phyloP scores from a whole-genome alignment of 2,329 filamentous ascomycete genomes.

The Alternaria brassicae region DNA sequence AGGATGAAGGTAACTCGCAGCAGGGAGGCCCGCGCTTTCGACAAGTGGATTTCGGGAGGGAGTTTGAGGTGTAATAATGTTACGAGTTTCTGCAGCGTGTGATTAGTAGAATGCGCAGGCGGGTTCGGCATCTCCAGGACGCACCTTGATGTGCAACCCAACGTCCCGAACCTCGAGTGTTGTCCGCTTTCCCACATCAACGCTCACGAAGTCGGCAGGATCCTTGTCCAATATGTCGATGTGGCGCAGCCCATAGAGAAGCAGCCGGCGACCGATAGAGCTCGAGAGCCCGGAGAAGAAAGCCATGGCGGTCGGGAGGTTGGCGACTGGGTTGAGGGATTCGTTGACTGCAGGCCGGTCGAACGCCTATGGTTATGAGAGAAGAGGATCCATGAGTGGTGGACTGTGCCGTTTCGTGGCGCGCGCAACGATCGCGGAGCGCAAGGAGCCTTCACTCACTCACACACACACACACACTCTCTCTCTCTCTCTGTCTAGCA shows the following conservation, averaged over 20 bases:
- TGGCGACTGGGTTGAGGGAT: slow-evolving; percentile 16
- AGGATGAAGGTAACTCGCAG: slow-evolving; percentile 85
- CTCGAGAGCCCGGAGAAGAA: slow-evolving; percentile 70
- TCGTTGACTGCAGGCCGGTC: slow-evolving; percentile 29
- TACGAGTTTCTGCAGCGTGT: slow-evolving; percentile 73
- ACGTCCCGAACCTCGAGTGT: slow-evolving; percentile 88
- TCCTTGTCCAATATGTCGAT: slow-evolving; percentile 89
- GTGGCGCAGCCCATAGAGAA: slow-evolving; percentile 83
- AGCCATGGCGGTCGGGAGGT: slow-evolving; percentile 63
- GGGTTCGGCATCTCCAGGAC: slow-evolving; percentile 25
- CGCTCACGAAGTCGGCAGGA: slow-evolving; percentile 83
- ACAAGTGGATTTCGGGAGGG: slow-evolving; percentile 73
- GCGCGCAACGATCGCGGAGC: slow-evolving; percentile 3
- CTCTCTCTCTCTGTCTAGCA: slow-evolving; percentile 1
- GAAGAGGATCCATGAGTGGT: slow-evolving; percentile 39
- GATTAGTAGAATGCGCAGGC: slow-evolving; percentile 22
- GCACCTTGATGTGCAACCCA: slow-evolving; percentile 77
- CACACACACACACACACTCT: too few relatives aligned
- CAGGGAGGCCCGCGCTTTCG: slow-evolving; percentile 75
- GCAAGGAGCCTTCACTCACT: slow-evolving; percentile 7
- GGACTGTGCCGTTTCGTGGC: slow-evolving; percentile 11
- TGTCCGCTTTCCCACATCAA: slow-evolving; percentile 81
- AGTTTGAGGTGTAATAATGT: slow-evolving; percentile 70
- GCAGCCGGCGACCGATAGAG: slow-evolving; percentile 83
- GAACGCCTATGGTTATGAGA: slow-evolving; percentile 38